Base-by-base conservation (phyloP, 2,329 filamentous ascomycete genomes). In the Aspergillus unguis region DNA sequence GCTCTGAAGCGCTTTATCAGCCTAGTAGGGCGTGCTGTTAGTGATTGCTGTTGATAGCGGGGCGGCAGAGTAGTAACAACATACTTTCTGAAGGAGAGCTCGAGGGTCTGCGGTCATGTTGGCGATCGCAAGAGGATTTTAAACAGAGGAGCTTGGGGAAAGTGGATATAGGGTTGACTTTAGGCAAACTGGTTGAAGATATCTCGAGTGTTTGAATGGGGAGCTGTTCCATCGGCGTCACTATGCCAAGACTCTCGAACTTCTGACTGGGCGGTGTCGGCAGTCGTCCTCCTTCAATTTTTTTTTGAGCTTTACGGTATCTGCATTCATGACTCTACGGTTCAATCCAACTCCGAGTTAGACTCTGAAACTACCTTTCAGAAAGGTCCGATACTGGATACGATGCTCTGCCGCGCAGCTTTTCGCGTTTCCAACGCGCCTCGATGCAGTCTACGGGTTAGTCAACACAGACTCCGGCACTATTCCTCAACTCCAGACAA, bases 1-100 rank as follows among this genome's bases (percentile, higher is more conserved):
- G 61, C 86, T 79, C 63, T 85, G 76, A 27, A 88, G 82, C 48
- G 85, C 81, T 78, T 94, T 95, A 68, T 96, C 90, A 76, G 94
- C 94, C 92, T 96, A 70, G 47, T 47, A 60, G 52, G 46, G 56
- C 42, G 57, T 54, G 58, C 58, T 37, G 58, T 65, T 58, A 66
- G 66, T 54, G 63, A 67, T 64, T 66, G 59, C 62, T 57, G 49
- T 43, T 48, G 46, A 54, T 48, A 53, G 56, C 52, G 53, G 57
- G 52, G 50, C 46, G 50, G 46, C n/a, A 43, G 53, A 31, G 48
- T 35, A 32, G 40, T 31, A 25, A 28, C 47, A 56, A 56, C 67
- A 57, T 64, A 90, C 88, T 81, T 91, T 90, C 73, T 91, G 87
- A 44, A 92, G 79, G 52, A 94, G 78, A 59, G 84, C 86, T 70